These are phyloP conservation scores for Hemileia vastatrix DNA, from an alignment of 1,284 basidiomycete genomes.

Conservation along the genomic window DNA sequence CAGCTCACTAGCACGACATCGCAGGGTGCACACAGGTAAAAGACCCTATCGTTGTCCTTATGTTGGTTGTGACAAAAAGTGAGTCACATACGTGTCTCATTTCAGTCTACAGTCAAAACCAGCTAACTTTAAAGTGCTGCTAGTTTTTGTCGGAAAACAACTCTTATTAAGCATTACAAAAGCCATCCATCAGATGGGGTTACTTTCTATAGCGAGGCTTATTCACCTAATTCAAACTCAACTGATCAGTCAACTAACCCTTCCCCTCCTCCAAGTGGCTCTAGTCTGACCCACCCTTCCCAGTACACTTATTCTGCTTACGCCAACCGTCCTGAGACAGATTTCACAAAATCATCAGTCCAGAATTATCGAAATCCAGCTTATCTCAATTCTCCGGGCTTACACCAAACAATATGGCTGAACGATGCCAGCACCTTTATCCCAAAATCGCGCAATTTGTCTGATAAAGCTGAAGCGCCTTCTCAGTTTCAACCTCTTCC, in stretches of 20 bases:
- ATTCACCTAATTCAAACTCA: conserved; percentile 13
- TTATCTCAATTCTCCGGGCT: too few species aligned
- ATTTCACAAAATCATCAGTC: too few species aligned
- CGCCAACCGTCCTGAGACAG: too few species aligned
- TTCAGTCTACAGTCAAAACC: neutral
- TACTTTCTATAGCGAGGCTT: conserved; percentile 13
- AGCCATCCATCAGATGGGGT: conserved; percentile 29
- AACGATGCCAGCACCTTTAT: too few species aligned
- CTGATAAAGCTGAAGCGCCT: too few species aligned
- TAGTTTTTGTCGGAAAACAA: conserved; percentile 47
- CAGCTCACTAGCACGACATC: conserved; percentile 52
- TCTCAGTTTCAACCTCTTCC: too few species aligned
- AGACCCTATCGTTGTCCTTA: conserved; percentile 35
- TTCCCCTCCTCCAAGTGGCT: too few species aligned
- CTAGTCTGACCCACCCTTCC: too few species aligned
- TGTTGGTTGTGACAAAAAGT: conserved; percentile 22
- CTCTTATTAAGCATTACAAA: conserved; percentile 46
- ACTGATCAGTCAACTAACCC: conserved; percentile 7
- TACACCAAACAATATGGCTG: too few species aligned
- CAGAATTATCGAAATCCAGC: too few species aligned
- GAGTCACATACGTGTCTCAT: neutral
- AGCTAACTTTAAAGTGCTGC: neutral
- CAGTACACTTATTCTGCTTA: too few species aligned
- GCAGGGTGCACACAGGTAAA: conserved; percentile 50
- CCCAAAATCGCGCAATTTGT: too few species aligned